These are phyloP conservation scores for Sporothrix sp. DNA, from an alignment of 2,329 filamentous ascomycete species.

Conservation along the genomic window DNA sequence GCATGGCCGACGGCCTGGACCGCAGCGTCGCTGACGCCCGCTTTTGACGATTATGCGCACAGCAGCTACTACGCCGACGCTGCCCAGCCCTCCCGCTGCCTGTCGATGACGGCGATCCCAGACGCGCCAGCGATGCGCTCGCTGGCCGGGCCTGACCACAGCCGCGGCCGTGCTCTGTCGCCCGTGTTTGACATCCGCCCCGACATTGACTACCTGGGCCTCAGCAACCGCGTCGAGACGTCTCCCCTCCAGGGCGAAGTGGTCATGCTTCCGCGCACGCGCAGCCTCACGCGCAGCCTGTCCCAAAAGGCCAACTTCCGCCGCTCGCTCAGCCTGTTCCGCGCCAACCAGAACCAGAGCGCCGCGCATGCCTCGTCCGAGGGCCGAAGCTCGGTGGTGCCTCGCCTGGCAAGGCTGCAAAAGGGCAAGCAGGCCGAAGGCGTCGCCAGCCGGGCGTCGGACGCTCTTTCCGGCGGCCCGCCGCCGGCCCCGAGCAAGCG, in stretches of 20 bases:
- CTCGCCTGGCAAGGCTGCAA: background rate
- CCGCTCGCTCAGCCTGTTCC: slow-evolving; percentile 27
- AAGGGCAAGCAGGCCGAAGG: slow-evolving; percentile 1
- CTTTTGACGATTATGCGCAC: background rate
- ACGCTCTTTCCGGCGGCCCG: background rate
- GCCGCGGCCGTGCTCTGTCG: background rate
- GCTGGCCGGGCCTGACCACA: background rate
- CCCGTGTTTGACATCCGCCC: slow-evolving; percentile 37
- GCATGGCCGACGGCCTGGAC: background rate
- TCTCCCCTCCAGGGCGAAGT: background rate
- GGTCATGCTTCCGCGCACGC: slow-evolving; percentile 17
- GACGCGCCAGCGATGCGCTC: background rate
- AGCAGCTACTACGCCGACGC: background rate
- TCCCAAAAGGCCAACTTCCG: slow-evolving; percentile 25
- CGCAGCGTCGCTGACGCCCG: background rate
- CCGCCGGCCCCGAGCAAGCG: background rate
- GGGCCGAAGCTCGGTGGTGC: background rate
- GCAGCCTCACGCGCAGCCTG: slow-evolving; percentile 24
- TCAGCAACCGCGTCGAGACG: slow-evolving; percentile 27
- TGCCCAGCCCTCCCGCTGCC: background rate
- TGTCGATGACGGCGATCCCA: slow-evolving; percentile 13
- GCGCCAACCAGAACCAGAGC: slow-evolving; percentile 6
- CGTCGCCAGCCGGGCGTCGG: background rate
- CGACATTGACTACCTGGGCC: slow-evolving; percentile 46
- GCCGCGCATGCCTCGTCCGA: background rate